Evolutionary conservation across 345 rosid species (phyloP), one percentile per base, ranked within the genome.

Genomic region (Linum tenue): DNA sequence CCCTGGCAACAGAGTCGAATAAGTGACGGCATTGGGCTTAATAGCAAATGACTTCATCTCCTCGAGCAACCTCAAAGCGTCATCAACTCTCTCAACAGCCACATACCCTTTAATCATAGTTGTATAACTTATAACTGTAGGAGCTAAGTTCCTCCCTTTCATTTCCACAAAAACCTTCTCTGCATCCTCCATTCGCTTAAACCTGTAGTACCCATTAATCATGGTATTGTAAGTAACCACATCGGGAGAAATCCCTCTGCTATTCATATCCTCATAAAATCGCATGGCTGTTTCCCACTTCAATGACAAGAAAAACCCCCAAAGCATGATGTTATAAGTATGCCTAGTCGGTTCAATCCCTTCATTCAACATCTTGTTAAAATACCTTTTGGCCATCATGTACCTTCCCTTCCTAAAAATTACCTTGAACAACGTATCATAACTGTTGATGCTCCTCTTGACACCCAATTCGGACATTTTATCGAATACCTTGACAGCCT

Each of bases 371-470:
- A 92, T 89, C 74, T 74, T 81, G 66, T 89, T 92, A 60, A 89
- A 92, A 55, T 75, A 83, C 75, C 96, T 79, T 68, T 92, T 87
- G 8, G 92, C 96, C 98, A 92, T 92, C 96, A 87, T 84, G 73
- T 89, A 87, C 62, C 96, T 56, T 8, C 98, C 92, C 15, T 88
- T 83, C 77, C 91, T 83, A 61, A 92, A 31, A 42, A 92, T 92
- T 62, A 84, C 91, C 78, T 89, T 89, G 62, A 89, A 92, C 69
- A 89, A 61, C 53, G 78, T 42, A 82, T 89, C 85, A 63, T 89
- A 92, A 62, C 92, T 85, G 75, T 82, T 87, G 2, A 74, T 56
- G 63, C 81, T 87, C 79, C 95, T 92, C 79, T 77, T 73, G 36
- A 92, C 84, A 55, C 92, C 91, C 73, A 92, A 60, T 58, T 92